Conservation (phyloP, 345 rosid species). For the Hevea brasiliensis region DNA sequence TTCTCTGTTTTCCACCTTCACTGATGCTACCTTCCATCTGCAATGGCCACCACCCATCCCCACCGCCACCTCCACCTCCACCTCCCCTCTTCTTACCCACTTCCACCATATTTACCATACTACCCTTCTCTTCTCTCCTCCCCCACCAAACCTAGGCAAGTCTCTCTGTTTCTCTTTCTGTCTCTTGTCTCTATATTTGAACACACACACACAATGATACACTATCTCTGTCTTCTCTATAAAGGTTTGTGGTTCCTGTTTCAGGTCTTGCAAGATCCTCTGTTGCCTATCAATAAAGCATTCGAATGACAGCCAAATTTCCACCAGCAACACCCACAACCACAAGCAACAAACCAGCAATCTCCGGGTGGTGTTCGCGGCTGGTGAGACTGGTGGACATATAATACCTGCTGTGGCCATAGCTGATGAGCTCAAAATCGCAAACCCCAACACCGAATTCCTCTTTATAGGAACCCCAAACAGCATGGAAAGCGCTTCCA, state of each 20-base stretch:
- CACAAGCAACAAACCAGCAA: constrained; percentile 9
- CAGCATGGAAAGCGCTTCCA: constrained; percentile 71
- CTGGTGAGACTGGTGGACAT: constrained; percentile 87
- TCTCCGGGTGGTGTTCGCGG: constrained; percentile 61
- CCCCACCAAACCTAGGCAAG: constrained; percentile 22
- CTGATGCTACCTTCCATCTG: constrained; percentile 4
- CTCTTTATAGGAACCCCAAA: constrained; percentile 70
- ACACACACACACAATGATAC: not conserved
- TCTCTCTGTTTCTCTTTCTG: not conserved
- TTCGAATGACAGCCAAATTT: constrained; percentile 16
- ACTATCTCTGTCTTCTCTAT: too few species aligned
- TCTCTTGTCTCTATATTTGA: not conserved
- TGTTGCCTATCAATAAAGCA: constrained; percentile 41
- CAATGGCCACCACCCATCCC: constrained; percentile 11
- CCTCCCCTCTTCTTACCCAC: constrained; percentile 7
- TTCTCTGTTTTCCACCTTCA: not conserved
- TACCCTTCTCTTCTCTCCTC: constrained; percentile 7
- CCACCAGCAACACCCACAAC: not conserved
- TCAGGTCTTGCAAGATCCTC: constrained; percentile 18
- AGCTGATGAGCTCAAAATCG: constrained; percentile 69
- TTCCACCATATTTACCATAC: constrained; percentile 18
- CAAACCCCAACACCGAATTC: constrained; percentile 38
- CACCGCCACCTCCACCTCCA: constrained; percentile 7
- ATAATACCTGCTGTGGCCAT: constrained; percentile 74
- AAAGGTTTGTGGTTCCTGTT: not conserved